These are phyloP conservation scores for Leccinum fuscescens DNA, from an alignment of 1,284 basidiomycete species.

Conservation along the genomic window DNA sequence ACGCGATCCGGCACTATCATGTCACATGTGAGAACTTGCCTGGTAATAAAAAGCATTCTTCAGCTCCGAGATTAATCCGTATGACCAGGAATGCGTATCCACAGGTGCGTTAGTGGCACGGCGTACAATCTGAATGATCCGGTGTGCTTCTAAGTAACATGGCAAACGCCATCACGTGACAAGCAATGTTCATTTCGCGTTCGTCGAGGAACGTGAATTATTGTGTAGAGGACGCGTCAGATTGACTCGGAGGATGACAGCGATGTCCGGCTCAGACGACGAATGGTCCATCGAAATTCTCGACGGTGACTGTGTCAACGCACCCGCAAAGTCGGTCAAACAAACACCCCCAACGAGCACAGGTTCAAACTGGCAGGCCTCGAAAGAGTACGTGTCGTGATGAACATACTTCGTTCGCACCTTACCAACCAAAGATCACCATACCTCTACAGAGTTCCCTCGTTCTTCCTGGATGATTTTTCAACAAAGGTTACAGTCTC, in stretches of 20 bases:
- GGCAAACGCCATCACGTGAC: slow-evolving; percentile 19
- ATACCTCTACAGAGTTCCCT: slow-evolving; percentile 13
- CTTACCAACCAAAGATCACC: slow-evolving; percentile 9
- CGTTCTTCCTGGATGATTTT: slow-evolving; percentile 15
- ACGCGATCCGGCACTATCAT: neutral
- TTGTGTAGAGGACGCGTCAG: neutral
- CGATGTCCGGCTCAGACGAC: slow-evolving; percentile 16
- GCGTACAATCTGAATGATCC: too few relatives aligned
- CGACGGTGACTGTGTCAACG: slow-evolving; percentile 19
- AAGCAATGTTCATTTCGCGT: slow-evolving; percentile 1
- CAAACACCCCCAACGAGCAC: slow-evolving; percentile 16
- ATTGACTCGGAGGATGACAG: slow-evolving; percentile 15
- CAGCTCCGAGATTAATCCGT: neutral
- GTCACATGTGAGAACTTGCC: neutral
- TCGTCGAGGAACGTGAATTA: neutral
- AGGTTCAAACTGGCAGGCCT: neutral
- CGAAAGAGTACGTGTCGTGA: slow-evolving; percentile 18
- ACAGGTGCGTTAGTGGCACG: neutral
- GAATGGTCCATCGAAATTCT: slow-evolving; percentile 35
- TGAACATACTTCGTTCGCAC: slow-evolving; percentile 14
- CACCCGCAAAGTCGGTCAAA: slow-evolving; percentile 22
- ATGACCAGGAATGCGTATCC: neutral
- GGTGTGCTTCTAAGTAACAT: neutral
- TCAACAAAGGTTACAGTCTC: slow-evolving; percentile 12
- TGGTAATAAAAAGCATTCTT: neutral